A percentile compares a stretch with the other conserved stretches of the same genome.
Evolutionary conservation across 2,329 filamentous ascomycete genomes (phyloP).

Genomic region (Emergomyces pasteurianus): DNA sequence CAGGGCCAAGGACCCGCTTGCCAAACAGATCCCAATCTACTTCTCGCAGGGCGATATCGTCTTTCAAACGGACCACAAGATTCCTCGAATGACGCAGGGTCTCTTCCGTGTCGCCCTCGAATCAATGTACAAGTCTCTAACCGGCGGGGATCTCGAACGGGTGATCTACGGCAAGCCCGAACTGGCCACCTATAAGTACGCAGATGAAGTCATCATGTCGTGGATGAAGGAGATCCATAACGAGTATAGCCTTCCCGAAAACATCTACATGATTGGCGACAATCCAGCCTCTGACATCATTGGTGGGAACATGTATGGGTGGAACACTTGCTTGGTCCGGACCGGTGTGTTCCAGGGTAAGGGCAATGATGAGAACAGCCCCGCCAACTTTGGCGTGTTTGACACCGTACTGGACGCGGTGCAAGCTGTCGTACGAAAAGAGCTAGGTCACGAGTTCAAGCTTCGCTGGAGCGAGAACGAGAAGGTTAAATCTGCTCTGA

Average conservation of each 20-base stretch:
- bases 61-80: conserved; percentile 52
- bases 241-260: conserved; percentile 55
- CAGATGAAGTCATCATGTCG: conserved; percentile 57
- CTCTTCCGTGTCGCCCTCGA: conserved; percentile 64
- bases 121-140: conserved; percentile 52
- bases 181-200: conserved; percentile 65
- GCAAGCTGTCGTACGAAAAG: conserved; percentile 52
- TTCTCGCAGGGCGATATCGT: conserved; percentile 55
- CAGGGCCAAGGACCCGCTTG: conserved; percentile 51
- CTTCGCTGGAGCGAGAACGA: conserved; percentile 54
- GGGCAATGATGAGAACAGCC: conserved; percentile 64
- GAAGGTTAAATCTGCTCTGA: conserved; percentile 55
- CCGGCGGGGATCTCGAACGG: conserved; percentile 59
- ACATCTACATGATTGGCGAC: conserved; percentile 68
- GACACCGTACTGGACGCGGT: conserved; percentile 61
- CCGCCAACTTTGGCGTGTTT: conserved; percentile 67
- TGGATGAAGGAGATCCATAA: conserved; percentile 70
- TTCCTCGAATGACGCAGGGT: conserved; percentile 59
- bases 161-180: conserved; percentile 67
- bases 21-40: conserved; percentile 60
- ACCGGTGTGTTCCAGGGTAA: conserved; percentile 69
- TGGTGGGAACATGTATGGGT: conserved; percentile 69
- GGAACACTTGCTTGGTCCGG: conserved; percentile 68
- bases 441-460: conserved; percentile 63
- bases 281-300: conserved; percentile 64